These are phyloP conservation scores for Penicillium malachiteum DNA, from an alignment of 495 filamentous ascomycete genomes.

Conservation along the genomic window DNA sequence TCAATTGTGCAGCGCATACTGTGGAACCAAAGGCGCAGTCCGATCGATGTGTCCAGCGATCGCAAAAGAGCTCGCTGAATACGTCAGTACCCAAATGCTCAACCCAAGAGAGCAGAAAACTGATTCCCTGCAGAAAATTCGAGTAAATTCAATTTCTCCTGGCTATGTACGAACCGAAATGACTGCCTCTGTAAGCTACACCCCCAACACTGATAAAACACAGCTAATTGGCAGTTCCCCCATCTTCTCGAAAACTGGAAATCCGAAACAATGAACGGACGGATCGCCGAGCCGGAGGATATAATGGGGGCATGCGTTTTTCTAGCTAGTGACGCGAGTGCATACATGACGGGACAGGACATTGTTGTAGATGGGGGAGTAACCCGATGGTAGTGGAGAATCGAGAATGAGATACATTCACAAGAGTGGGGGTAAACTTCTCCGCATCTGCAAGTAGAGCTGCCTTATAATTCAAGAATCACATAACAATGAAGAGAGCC, in stretches of 20 bases:
- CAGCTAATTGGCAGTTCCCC: constrained; percentile 66
- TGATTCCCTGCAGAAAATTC: constrained; percentile 29
- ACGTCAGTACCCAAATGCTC: constrained; percentile 21
- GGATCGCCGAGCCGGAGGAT: constrained; percentile 74
- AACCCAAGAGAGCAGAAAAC: background rate
- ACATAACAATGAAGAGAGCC: background rate
- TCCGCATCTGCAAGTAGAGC: constrained; percentile 14
- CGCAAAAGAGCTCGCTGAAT: constrained; percentile 56
- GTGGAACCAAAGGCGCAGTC: constrained; percentile 71
- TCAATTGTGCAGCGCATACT: constrained; percentile 72
- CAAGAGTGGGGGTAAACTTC: constrained; percentile 7
- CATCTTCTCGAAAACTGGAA: constrained; percentile 72
- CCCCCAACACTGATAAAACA: background rate
- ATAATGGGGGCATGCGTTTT: constrained; percentile 81
- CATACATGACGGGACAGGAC: constrained; percentile 81
- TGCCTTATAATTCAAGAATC: constrained; percentile 7
- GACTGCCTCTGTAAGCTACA: constrained; percentile 46
- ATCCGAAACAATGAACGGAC: constrained; percentile 66
- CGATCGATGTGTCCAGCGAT: constrained; percentile 65
- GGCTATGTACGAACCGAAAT: constrained; percentile 49
- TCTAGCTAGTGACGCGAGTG: constrained; percentile 72
- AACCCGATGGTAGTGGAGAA: constrained; percentile 26
- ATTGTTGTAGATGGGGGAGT: constrained; percentile 52
- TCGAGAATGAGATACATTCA: constrained; percentile 23
- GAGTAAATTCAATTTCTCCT: constrained; percentile 47